These are phyloP conservation scores for Agroathelia rolfsii DNA, from an alignment of 1,284 basidiomycete species.

Conservation along the genomic window DNA sequence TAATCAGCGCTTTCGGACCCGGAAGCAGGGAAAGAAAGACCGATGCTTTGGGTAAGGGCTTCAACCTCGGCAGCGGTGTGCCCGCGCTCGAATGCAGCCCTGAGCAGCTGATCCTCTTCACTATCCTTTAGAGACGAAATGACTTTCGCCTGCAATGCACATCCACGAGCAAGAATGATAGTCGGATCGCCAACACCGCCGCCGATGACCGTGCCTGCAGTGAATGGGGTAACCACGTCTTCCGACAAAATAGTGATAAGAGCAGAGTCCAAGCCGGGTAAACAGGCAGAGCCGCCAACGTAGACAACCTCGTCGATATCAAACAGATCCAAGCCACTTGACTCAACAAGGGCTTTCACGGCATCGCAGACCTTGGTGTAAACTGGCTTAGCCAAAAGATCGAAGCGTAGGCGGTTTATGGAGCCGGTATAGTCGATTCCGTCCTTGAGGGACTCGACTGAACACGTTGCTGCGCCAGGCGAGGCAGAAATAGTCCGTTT, in stretches of 20 bases:
- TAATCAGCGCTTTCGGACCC: no score
- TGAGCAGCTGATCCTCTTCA: constrained; percentile 42
- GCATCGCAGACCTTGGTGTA: constrained; percentile 64
- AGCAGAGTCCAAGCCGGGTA: constrained; percentile 78
- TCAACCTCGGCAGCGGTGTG: constrained; percentile 34
- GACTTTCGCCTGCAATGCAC: constrained; percentile 78
- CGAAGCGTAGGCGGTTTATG: constrained; percentile 93
- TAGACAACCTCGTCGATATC: constrained; percentile 89
- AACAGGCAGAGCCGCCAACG: constrained; percentile 79
- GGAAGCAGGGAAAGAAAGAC: constrained; percentile 68
- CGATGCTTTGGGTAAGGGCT: constrained; percentile 64
- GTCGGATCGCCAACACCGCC: constrained; percentile 77
- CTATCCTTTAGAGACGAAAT: constrained; percentile 39
- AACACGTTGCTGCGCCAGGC: constrained; percentile 81
- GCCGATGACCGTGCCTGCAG: constrained; percentile 53
- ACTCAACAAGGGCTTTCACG: constrained; percentile 52
- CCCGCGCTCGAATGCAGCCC: constrained; percentile 40
- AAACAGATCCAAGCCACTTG: constrained; percentile 62
- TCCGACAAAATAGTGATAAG: constrained; percentile 59
- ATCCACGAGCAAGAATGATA: constrained; percentile 82
- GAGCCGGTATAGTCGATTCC: constrained; percentile 87
- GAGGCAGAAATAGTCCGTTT: constrained; percentile 90
- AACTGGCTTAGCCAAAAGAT: constrained; percentile 71
- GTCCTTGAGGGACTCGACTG: constrained; percentile 90
- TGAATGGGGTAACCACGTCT: constrained; percentile 54